These are phyloP conservation scores for Protomyces inundatus DNA, from an alignment of 1,139 yeast species.

Conservation along the genomic window DNA sequence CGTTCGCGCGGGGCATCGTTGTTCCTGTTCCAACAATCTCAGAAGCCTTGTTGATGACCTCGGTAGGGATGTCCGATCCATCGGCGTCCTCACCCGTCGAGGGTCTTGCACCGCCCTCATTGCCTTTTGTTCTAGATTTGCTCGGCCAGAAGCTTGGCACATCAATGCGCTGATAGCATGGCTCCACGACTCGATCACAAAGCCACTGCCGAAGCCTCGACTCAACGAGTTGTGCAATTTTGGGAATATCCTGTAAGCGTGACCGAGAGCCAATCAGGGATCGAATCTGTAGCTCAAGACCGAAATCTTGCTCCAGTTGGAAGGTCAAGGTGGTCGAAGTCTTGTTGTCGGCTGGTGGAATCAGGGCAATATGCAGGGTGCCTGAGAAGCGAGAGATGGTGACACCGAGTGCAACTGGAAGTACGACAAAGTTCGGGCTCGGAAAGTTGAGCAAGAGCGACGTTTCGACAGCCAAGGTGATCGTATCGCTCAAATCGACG, in stretches of 20 bases:
- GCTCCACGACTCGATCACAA: slow-evolving; percentile 86
- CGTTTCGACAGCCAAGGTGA: slow-evolving; percentile 86
- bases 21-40: not conserved
- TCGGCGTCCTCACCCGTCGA: not conserved
- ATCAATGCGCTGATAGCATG: slow-evolving; percentile 76
- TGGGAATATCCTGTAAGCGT: slow-evolving; percentile 87
- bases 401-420: slow-evolving; percentile 74
- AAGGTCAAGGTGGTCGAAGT: slow-evolving; percentile 66
- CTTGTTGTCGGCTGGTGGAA: slow-evolving; percentile 17
- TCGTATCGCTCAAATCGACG: slow-evolving; percentile 82
- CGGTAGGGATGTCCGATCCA: slow-evolving; percentile 4
- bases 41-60: slow-evolving; percentile 5
- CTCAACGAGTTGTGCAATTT: slow-evolving; percentile 78
- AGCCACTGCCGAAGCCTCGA: slow-evolving; percentile 82
- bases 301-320: slow-evolving; percentile 84
- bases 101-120: not conserved
- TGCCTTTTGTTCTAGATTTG: slow-evolving; percentile 14
- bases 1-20: not conserved
- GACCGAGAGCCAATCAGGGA: slow-evolving; percentile 90
- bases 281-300: slow-evolving; percentile 77
- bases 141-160: slow-evolving; percentile 74
- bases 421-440: slow-evolving; percentile 64
- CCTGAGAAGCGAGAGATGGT: slow-evolving; percentile 93
- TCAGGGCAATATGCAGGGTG: slow-evolving; percentile 40
- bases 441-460: slow-evolving; percentile 78